Base-by-base conservation (phyloP, 768 basidiomycete species). In the Paxillus involutus region DNA sequence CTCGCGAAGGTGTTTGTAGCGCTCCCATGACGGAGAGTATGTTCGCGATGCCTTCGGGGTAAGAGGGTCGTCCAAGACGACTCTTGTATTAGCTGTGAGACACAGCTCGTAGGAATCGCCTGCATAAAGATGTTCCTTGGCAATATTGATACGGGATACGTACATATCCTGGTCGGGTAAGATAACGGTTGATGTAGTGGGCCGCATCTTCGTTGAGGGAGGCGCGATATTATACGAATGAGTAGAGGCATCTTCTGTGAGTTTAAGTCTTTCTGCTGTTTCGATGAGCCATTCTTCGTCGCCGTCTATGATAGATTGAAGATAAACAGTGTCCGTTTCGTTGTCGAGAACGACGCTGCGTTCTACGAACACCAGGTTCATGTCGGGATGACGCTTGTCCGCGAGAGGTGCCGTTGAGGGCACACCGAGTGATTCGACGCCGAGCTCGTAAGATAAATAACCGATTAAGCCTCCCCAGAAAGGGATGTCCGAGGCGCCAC, bases 31-130 rank as follows among this genome's bases (percentile, higher is more conserved):
- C 1, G 69, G 62, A 19, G 69, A 57, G 44, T 58, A 12, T 40
- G 49, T 47, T 42, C 37, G 49, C 44, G 60, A 56, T 41, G 51
- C 19, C 30, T 56, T 61, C 40, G 51, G 35, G 43, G 55, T 29
- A 14, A 59, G 49, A 32, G 68, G 59, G 46, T 73, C 68, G 33
- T 79, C 79, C 42, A 84, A 63, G 12, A 76, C 71, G 47, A 92
- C 76, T 35, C 69, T 78, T 19, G 89, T 89, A 12, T 77, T 81
- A 5, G 88, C 87, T 1, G 95, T 97, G 32, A 97, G 75, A 59
- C 94, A 97, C 35, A 98, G 80, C 67, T 98, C 95, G 71, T 98
- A 98, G 3, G 91, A 91, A 65, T 97, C 89, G 3, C 95, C 95
- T 32, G 86, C 78, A 55, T 78, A 87, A 37, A 97, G 81, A 55